Base-by-base conservation (phyloP, 495 filamentous ascomycete genomes). In the Zalerion maritima region DNA sequence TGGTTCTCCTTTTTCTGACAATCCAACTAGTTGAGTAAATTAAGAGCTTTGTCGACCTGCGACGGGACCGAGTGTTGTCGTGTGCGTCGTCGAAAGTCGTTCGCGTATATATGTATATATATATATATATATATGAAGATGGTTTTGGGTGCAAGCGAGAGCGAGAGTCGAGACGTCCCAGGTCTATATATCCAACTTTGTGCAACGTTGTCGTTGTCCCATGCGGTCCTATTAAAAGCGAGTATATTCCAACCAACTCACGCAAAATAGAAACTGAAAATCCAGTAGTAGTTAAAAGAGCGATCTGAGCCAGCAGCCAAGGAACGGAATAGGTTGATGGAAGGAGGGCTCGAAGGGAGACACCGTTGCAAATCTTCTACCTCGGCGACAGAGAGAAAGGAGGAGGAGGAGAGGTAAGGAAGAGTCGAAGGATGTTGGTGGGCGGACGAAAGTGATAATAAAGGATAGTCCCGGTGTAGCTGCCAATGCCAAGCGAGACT, bases 271-370 rank as follows among this genome's bases (percentile, higher is more conserved):
- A n/a, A n/a, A n/a, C n/a, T n/a, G n/a, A 28, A 45, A 44, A 42
- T 26, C 28, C 21, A 15, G 10, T 36, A 49, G 42, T 35, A 54
- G 43, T 47, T 36, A 61, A 66, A 63, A 55, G 55, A 66, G 54
- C 43, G 58, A 54, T 65, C 65, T 69, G 65, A 69, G 52, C 65
- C 65, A 69, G 65, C 65, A 69, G 65, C 49, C 54, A 43, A 45
- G 15, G 35, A 49, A 41, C 37, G 41, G 26, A 50, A 63, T 49
- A 46, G 47, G 45, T 51, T 45, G 43, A 47, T 32, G 51, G 47
- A 43, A 44, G 43, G 51, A 50, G 38, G 43, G 45, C 45, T 46
- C 45, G 26, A 38, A n/a, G 40, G 36, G 37, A 29, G 39, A 38
- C 29, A 40, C 35, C 36, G 38, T n/a, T n/a, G n/a, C n/a, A n/a